Percentiles rank a stretch among this genome's conserved stretches.
Conservation (phyloP, 257 asterid genomes). For the Salvia rosmarinus region DNA sequence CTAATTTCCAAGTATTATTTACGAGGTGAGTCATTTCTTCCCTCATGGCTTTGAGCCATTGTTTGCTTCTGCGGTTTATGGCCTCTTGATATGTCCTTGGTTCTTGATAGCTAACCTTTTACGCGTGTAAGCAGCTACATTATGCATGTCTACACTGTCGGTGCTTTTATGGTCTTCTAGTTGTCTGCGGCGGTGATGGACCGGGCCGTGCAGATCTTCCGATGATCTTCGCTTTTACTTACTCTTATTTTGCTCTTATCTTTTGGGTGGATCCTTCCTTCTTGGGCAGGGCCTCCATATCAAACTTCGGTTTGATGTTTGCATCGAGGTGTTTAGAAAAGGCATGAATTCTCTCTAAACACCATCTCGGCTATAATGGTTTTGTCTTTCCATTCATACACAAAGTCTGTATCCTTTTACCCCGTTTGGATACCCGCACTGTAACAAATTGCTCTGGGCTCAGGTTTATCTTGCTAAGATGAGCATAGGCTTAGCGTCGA, state of each 20-base stretch:
- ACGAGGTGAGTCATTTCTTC: neutral
- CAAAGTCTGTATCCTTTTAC: neutral
- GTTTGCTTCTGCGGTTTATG: neutral
- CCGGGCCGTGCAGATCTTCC: too few species aligned
- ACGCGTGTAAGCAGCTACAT: too few species aligned
- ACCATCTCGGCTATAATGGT: neutral
- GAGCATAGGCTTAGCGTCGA: neutral
- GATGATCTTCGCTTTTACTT: neutral
- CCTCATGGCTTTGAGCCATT: neutral
- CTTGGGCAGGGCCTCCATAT: too few species aligned
- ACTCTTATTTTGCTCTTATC: too few species aligned
- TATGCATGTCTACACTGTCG: too few species aligned
- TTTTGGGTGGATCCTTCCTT: too few species aligned
- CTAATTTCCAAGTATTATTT: neutral
- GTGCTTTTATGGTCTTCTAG: too few species aligned
- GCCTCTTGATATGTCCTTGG: too few species aligned
- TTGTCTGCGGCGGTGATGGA: too few species aligned
- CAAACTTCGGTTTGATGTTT: too few species aligned
- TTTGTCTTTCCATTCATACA: neutral
- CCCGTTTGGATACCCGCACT: neutral
- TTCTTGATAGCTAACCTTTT: too few species aligned
- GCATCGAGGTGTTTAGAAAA: too few species aligned
- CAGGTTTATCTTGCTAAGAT: neutral
- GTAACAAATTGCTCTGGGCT: neutral
- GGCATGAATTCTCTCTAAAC: neutral